A percentile compares a stretch with the other conserved stretches of the same genome.
Evolutionary conservation across 495 filamentous ascomycete species (phyloP).

Genomic region (Sordaria brevicollis): DNA sequence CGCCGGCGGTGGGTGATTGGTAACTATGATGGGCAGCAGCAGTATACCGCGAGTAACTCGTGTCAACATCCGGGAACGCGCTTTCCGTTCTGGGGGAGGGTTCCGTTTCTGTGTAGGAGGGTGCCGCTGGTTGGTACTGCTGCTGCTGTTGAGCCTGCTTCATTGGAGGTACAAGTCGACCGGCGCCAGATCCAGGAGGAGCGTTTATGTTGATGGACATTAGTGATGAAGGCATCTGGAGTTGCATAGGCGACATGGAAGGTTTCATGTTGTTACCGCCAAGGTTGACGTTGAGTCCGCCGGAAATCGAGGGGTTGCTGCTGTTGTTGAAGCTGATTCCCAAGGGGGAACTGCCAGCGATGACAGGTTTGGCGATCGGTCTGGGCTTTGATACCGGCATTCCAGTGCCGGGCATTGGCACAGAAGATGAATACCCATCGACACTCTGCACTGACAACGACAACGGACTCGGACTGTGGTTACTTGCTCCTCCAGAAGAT

Average conservation of each 20-base stretch:
- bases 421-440: neutral
- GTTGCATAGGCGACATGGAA: neutral
- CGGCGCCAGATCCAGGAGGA: slow-evolving; percentile 10
- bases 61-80: slow-evolving; percentile 25
- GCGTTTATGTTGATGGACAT: slow-evolving; percentile 2
- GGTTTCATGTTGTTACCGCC: neutral
- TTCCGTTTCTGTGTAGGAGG: slow-evolving; percentile 34
- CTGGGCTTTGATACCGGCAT: neutral
- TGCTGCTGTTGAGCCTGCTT: neutral
- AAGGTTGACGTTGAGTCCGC: no score
- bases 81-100: slow-evolving; percentile 27
- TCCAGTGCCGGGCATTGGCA: neutral
- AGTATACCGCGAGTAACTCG: slow-evolving; percentile 26
- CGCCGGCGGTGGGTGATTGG: neutral
- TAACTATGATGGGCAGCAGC: neutral
- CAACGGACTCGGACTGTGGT: neutral
- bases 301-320: neutral
- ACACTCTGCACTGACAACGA: neutral
- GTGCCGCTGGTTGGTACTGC: slow-evolving; percentile 15
- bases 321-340: neutral
- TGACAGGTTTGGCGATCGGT: neutral
- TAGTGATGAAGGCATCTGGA: neutral
- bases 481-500: neutral
- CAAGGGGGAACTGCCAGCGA: neutral
- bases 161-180: neutral